phyloP scores from a whole-genome alignment of 2,329 filamentous ascomycete genomes.

The Hyphodiscus sp. region DNA sequence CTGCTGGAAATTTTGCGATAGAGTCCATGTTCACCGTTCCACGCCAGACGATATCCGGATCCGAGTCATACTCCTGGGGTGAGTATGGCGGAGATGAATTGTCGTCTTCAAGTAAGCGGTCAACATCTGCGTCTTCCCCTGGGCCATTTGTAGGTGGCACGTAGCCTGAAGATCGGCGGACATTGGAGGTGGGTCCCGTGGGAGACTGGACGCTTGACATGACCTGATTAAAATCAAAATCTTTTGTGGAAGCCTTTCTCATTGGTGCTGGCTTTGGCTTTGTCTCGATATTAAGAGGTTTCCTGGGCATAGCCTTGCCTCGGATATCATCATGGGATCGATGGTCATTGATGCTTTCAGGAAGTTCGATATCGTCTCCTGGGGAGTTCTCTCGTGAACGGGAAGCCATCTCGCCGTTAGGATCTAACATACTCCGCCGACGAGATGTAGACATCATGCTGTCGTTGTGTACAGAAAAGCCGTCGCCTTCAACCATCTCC shows the following conservation, averaged over 20 bases:
- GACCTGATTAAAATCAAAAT: slow-evolving; percentile 81
- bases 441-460: slow-evolving; percentile 24
- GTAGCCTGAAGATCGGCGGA: slow-evolving; percentile 41
- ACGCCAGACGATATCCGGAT: slow-evolving; percentile 71
- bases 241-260: slow-evolving; percentile 18
- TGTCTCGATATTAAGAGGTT: slow-evolving; percentile 28
- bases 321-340: slow-evolving; percentile 25
- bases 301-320: slow-evolving; percentile 19
- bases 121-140: slow-evolving; percentile 80
- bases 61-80: slow-evolving; percentile 63
- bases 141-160: slow-evolving; percentile 43
- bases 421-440: slow-evolving; percentile 35
- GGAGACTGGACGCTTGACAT: slow-evolving; percentile 80
- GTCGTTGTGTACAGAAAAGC: slow-evolving; percentile 33
- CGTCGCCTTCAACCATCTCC: slow-evolving; percentile 76
- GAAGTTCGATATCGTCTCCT: slow-evolving; percentile 28
- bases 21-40: slow-evolving; percentile 71
- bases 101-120: slow-evolving; percentile 77
- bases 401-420: slow-evolving; percentile 29
- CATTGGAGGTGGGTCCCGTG: slow-evolving; percentile 34
- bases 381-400: slow-evolving; percentile 32
- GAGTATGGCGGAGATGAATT: slow-evolving; percentile 79
- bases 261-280: slow-evolving; percentile 15
- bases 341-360: slow-evolving; percentile 26
- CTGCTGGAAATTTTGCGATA: slow-evolving; percentile 67